Conservation (phyloP, 2,329 filamentous ascomycete genomes). For the Endocalyx cinctus region DNA sequence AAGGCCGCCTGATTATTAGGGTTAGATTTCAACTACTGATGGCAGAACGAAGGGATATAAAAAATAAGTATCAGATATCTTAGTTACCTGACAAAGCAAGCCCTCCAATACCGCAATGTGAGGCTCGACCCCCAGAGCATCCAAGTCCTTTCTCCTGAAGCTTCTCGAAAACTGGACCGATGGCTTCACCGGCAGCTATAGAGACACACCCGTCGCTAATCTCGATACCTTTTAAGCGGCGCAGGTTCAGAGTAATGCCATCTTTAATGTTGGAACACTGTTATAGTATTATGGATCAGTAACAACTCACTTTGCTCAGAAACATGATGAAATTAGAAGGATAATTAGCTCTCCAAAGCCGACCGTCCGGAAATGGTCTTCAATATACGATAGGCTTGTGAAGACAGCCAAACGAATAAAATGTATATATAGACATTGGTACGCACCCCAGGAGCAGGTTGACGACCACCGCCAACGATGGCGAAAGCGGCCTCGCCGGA, state of each 20-base stretch:
- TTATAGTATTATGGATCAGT: no score
- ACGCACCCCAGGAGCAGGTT: neutral
- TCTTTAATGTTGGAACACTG: neutral
- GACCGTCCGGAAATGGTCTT: no score
- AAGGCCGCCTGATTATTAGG: slow-evolving; percentile 32
- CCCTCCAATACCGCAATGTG: slow-evolving; percentile 31
- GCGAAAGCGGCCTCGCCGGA: neutral
- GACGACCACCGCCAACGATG: neutral
- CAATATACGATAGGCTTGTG: no score
- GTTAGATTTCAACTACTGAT: no score
- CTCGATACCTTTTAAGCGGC: slow-evolving; percentile 7
- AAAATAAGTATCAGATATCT: no score
- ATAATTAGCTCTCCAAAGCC: no score
- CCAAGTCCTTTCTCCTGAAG: slow-evolving; percentile 26
- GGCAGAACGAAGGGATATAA: slow-evolving; percentile 15
- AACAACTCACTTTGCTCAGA: no score
- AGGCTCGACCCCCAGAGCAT: slow-evolving; percentile 30
- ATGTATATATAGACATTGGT: no score
- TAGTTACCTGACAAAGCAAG: slow-evolving; percentile 13
- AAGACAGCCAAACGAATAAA: no score
- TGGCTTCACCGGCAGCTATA: slow-evolving; percentile 15
- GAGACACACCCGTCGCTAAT: slow-evolving; percentile 2
- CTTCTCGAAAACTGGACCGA: slow-evolving; percentile 31
- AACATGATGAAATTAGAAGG: no score
- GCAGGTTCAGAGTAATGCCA: slow-evolving; percentile 6